These are phyloP conservation scores for Boletus sp. DNA, from an alignment of 1,284 basidiomycete species.

Conservation along the genomic window DNA sequence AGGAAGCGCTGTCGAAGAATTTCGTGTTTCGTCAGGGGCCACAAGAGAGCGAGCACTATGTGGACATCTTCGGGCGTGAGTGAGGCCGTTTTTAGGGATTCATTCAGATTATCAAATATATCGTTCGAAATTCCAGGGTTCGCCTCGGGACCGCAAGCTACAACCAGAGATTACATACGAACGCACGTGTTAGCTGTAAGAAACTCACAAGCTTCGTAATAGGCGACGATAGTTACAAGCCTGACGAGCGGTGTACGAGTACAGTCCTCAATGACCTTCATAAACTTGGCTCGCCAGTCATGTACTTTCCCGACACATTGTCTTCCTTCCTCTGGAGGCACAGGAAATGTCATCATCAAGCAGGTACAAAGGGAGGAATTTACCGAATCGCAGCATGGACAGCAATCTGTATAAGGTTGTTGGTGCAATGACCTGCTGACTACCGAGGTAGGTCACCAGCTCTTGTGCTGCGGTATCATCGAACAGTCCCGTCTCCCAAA, in stretches of 20 bases:
- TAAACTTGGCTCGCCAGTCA: slow-evolving; percentile 13
- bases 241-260: slow-evolving; percentile 12
- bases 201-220: slow-evolving; percentile 24
- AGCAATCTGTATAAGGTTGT: slow-evolving; percentile 25
- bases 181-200: neutral
- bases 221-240: slow-evolving; percentile 24
- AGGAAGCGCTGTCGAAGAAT: slow-evolving; percentile 15
- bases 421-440: slow-evolving; percentile 13
- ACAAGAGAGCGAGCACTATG: slow-evolving; percentile 23
- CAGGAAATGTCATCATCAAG: neutral
- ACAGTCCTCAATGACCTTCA: slow-evolving; percentile 8
- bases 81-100: slow-evolving; percentile 8
- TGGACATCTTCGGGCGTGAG: slow-evolving; percentile 12
- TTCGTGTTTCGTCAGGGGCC: slow-evolving; percentile 18
- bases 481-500: slow-evolving; percentile 30
- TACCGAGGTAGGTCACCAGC: slow-evolving; percentile 13
- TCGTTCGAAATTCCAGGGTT: neutral
- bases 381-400: slow-evolving; percentile 29
- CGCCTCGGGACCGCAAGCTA: slow-evolving; percentile 8
- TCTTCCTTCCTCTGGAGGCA: slow-evolving; percentile 23
- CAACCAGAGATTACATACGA: neutral
- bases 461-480: slow-evolving; percentile 20
- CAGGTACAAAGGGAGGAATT: neutral
- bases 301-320: slow-evolving; percentile 13
- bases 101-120: slow-evolving; percentile 8